Conservation (phyloP, 2,329 filamentous ascomycete genomes). For the Neofusicoccum sp. region DNA sequence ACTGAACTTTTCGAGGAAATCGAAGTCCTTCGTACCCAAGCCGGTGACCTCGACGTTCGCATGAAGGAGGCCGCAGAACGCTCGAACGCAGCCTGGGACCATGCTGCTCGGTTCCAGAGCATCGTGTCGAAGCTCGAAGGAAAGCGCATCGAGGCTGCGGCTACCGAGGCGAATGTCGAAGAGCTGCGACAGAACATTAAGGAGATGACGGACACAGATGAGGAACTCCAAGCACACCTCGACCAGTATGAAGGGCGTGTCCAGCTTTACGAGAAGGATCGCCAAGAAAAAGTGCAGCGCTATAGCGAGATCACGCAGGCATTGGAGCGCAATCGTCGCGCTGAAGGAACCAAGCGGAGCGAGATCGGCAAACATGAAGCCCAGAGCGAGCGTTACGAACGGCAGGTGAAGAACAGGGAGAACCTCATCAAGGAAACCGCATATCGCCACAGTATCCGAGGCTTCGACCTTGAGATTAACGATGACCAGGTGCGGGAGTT, state of each 20-base stretch:
- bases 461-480: conserved; percentile 71
- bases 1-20: conserved; percentile 66
- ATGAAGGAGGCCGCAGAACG: conserved; percentile 42
- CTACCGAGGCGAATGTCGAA: conserved; percentile 67
- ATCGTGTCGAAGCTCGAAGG: conserved; percentile 73
- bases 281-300: conserved; percentile 60
- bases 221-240: conserved; percentile 68
- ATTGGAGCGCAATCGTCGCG: conserved; percentile 47
- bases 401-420: conserved; percentile 69
- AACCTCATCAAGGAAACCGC: conserved; percentile 77
- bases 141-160: conserved; percentile 71
- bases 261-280: conserved; percentile 61
- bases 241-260: conserved; percentile 77
- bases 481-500: conserved; percentile 74
- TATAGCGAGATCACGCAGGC: conserved; percentile 63
- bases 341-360: conserved; percentile 47
- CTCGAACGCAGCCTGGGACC: conserved; percentile 65
- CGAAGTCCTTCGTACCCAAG: conserved; percentile 42
- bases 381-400: conserved; percentile 82
- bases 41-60: conserved; percentile 31
- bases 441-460: conserved; percentile 72
- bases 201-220: conserved; percentile 75
- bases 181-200: conserved; percentile 71
- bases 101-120: conserved; percentile 70
- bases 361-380: conserved; percentile 79